Evolutionary conservation across 1,284 basidiomycete species (phyloP), one percentile per base, ranked within the genome.

Genomic region (Apiotrichum sp.): DNA sequence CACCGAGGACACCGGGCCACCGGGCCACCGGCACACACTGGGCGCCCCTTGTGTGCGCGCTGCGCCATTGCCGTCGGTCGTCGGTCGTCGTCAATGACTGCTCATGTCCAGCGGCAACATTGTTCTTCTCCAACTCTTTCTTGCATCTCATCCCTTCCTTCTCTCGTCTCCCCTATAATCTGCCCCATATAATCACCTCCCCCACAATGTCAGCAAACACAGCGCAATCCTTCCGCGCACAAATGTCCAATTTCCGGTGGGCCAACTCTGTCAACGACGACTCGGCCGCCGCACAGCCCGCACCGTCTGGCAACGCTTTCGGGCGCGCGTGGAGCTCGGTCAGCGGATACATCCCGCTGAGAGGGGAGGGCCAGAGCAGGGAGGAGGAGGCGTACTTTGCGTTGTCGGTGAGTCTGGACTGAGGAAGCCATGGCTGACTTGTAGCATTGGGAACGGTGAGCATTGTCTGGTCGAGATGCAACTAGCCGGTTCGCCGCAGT

Each of bases 331-430:
- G 71, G 84, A 87, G 50, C 81, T 86, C 70, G 14, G 68, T 82
- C 22, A 79, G 78, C 8, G 79, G 78, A n/a, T 98, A 97, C 69
- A 86, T 98, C 46, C 95, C 96, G 0, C 78, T 98, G 56, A 81
- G 92, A 31, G 89, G 87, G 4, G 84, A 74, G 62, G 89, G 92
- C 8, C 36, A 61, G 80, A 84, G 42, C 86, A 87, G 38, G 93
- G 95, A 98, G 74, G 95, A 98, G 67, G 93, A 98, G 71, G 95
- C 95, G 2, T 97, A 88, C 80, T 91, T 95, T 76, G 91, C 93
- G 36, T 77, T 97, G 50, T 90, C 87, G 86, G 86, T 90, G 64
- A 59, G 76, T 68, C 42, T 35, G 52, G 55, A 47, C 16, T 13
- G 35, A 5, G 34, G 13, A 38, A 22, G 22, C 22, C 36, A 38